These are phyloP conservation scores for Nothophaeocryptopus gaeumannii DNA, from an alignment of 2,329 filamentous ascomycete genomes.

Conservation along the genomic window DNA sequence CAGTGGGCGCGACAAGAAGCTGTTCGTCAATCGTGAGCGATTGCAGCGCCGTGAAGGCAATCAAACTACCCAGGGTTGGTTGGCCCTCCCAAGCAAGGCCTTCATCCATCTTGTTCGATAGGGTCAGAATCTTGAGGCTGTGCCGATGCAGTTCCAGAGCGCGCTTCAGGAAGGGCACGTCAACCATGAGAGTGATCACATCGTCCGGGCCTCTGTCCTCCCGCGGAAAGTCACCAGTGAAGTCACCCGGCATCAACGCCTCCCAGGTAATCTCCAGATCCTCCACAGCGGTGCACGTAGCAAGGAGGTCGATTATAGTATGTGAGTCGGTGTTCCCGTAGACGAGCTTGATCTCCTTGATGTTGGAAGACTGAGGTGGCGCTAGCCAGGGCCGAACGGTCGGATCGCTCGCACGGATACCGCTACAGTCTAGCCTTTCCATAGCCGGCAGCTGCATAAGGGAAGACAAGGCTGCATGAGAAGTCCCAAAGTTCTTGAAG, in stretches of 20 bases:
- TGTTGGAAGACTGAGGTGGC: background rate
- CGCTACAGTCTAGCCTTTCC: too few relatives aligned
- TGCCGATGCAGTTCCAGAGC: background rate
- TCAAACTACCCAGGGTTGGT: background rate
- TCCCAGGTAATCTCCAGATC: slow-evolving; percentile 4
- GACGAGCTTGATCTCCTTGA: background rate
- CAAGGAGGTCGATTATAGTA: background rate
- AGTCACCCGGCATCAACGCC: background rate
- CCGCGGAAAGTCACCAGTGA: too few relatives aligned
- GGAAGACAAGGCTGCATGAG: too few relatives aligned
- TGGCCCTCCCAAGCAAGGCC: background rate
- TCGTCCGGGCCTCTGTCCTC: background rate
- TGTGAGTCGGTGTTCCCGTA: background rate
- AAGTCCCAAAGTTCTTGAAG: too few relatives aligned
- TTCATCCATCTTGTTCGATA: background rate
- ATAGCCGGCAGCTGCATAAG: too few relatives aligned
- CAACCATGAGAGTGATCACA: background rate
- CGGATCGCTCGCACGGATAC: too few relatives aligned
- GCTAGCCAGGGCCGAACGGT: too few relatives aligned
- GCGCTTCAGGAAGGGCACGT: background rate
- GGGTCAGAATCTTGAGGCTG: background rate
- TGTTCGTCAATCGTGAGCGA: background rate
- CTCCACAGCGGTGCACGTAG: background rate
- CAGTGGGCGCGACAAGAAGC: background rate
- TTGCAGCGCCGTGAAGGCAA: background rate